phyloP scores from a whole-genome alignment of 2,329 filamentous ascomycete genomes.

The Fusarium pininemorale region DNA sequence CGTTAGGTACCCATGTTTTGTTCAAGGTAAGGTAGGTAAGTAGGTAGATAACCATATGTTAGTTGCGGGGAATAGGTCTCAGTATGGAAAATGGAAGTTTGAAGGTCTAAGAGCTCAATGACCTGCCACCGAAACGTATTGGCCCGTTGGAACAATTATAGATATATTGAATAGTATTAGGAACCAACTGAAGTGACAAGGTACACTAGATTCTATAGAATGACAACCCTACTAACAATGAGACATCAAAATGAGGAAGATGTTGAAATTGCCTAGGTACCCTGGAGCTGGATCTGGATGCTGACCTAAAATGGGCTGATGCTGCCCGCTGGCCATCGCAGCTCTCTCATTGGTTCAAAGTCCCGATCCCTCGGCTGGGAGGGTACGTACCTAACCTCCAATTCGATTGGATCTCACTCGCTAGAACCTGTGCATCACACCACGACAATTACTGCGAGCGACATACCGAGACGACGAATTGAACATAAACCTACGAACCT shows the following conservation, averaged over 20 bases:
- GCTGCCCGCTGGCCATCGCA: neutral
- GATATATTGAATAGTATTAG: neutral
- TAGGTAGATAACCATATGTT: neutral
- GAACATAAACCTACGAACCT: slow-evolving; percentile 7
- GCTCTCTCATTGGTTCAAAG: slow-evolving; percentile 12
- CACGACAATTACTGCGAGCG: slow-evolving; percentile 29
- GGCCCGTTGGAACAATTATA: neutral
- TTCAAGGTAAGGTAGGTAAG: too few species aligned
- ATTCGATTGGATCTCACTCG: slow-evolving; percentile 19
- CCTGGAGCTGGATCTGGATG: neutral
- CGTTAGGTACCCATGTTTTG: too few species aligned
- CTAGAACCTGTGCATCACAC: slow-evolving; percentile 33
- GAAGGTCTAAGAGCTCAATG: neutral
- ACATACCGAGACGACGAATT: slow-evolving; percentile 40
- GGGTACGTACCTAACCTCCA: slow-evolving; percentile 16
- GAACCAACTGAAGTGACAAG: neutral
- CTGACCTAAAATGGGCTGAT: neutral
- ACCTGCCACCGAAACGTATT: neutral
- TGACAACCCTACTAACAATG: too few species aligned
- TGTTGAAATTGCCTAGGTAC: neutral
- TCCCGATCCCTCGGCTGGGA: neutral
- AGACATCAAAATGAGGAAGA: neutral
- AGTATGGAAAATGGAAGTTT: too few species aligned
- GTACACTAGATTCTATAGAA: neutral
- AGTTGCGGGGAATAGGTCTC: neutral